phyloP scores from a whole-genome alignment of 2,329 filamentous ascomycete genomes.

The Xylaria hypoxylon region DNA sequence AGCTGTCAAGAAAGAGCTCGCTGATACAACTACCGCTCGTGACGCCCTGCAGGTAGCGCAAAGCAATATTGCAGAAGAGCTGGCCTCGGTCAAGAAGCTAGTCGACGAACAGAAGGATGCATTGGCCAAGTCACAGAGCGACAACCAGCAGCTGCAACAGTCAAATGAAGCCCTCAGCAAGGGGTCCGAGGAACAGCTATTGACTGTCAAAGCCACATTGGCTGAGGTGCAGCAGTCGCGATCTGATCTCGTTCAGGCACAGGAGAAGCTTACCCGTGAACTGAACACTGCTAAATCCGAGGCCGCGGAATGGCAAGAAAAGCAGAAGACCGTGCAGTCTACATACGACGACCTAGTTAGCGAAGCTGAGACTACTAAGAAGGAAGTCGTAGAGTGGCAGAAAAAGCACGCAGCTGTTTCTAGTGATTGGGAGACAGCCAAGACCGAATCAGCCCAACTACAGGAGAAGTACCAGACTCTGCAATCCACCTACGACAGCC shows the following conservation, averaged over 20 bases:
- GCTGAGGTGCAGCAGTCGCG: conserved; percentile 50
- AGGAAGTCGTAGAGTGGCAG: conserved; percentile 45
- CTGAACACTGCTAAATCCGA: conserved; percentile 43
- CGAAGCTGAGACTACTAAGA: conserved; percentile 43
- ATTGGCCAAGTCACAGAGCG: conserved; percentile 39
- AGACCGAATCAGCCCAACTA: conserved; percentile 44
- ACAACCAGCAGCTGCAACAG: conserved; percentile 38
- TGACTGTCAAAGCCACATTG: conserved; percentile 41
- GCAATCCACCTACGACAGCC: conserved; percentile 38
- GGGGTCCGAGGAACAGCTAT: conserved; percentile 42
- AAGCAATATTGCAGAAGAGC: conserved; percentile 44
- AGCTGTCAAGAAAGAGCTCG: conserved; percentile 52
- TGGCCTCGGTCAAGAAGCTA: conserved; percentile 42
- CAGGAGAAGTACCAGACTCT: conserved; percentile 42
- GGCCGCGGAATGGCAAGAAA: conserved; percentile 42
- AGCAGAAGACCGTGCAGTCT: conserved; percentile 40
- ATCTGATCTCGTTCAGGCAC: conserved; percentile 45
- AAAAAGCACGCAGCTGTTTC: conserved; percentile 40
- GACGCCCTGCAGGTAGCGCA: conserved; percentile 48
- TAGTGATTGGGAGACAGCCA: conserved; percentile 44
- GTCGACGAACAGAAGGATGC: conserved; percentile 43
- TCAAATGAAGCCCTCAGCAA: conserved; percentile 32
- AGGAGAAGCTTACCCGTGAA: conserved; percentile 42
- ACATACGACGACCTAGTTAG: conserved; percentile 37
- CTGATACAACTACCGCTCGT: conserved; percentile 51